Base-by-base conservation (phyloP, 2,329 filamentous ascomycete species). In the Monilinia aucupariae region DNA sequence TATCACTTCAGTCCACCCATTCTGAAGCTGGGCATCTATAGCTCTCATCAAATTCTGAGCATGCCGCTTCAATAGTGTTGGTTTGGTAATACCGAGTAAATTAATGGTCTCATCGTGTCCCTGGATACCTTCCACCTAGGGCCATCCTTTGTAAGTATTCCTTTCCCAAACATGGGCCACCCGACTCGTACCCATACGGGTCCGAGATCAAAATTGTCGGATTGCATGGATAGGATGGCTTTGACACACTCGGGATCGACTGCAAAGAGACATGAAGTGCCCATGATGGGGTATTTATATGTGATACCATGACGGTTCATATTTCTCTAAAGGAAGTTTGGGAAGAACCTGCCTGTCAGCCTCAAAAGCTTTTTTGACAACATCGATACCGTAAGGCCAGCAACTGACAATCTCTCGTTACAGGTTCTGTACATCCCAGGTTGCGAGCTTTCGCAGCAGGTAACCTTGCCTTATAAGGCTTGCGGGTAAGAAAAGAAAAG, bases 51-150 rank as follows among this genome's bases (percentile, higher is more conserved):
- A 88, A 27, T 79, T 77, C 12, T 34, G 41, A 34, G 25, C 20
- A 56, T 56, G 53, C 13, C 1, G 45, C 71, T 91, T 84, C 78
- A 27, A 92, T 77, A 71, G 92, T 87, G 43, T 85, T 84, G 49
- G 82, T 75, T 71, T 82, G 79, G n/a, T n/a, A n/a, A 65, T 80
- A 77, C 4, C 79, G 74, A 34, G 78, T 75, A 64, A 83, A 83
- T 66, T 79, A n/a, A 76, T 0, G 82, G 82, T 7, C 80, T 75
- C 39, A 85, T 75, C 70, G 82, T 74, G 8, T 78, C 75, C 4
- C 65, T 54, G 8, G 61, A 53, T 17, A 55, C 45, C 17, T 50
- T 39, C 66, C 64, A 68, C 15, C n/a, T 30, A 4, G 54, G 49
- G 8, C 65, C 61, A 61, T 67, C 54, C 3, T 43, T 20, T n/a